Evolutionary conservation across 148 eudicot species (phyloP).

Genomic region (Pouteria glomerata): DNA sequence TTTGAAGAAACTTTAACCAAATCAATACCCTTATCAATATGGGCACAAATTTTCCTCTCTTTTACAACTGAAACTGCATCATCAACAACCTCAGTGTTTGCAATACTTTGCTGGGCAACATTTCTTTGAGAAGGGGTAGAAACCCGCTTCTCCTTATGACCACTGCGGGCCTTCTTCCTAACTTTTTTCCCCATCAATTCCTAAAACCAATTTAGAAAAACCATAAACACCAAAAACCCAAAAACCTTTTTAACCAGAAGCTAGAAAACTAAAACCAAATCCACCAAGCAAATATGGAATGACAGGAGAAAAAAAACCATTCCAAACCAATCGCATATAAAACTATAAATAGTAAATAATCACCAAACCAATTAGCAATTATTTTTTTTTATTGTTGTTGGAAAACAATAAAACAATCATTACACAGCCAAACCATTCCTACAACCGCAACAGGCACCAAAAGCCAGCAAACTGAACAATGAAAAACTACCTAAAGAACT

Average conservation of each 20-base stretch:
- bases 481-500: not conserved
- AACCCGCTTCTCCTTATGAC: slow-evolving; percentile 48
- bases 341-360: not conserved
- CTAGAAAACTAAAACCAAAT: not conserved
- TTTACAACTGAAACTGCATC: slow-evolving; percentile 30
- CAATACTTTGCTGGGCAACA: slow-evolving; percentile 15
- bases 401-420: slow-evolving; percentile 6
- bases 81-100: slow-evolving; percentile 22
- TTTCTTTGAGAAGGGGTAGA: slow-evolving; percentile 27
- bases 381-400: no score
- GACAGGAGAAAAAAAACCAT: not conserved
- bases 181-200: slow-evolving; percentile 67
- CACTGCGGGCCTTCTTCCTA: slow-evolving; percentile 46
- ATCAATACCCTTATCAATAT: slow-evolving; percentile 63
- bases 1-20: slow-evolving; percentile 44
- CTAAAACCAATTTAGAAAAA: slow-evolving; percentile 27
- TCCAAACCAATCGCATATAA: not conserved
- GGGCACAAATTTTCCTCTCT: slow-evolving; percentile 57
- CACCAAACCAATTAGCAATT: not conserved
- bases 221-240: not conserved
- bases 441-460: not conserved
- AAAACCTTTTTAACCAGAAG: no score
- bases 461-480: not conserved
- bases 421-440: not conserved
- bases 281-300: not conserved